These are phyloP conservation scores for Ecytonucleospora hepatopenaei DNA, from an alignment of 371 early-diverging fungal species.

Conservation along the genomic window DNA sequence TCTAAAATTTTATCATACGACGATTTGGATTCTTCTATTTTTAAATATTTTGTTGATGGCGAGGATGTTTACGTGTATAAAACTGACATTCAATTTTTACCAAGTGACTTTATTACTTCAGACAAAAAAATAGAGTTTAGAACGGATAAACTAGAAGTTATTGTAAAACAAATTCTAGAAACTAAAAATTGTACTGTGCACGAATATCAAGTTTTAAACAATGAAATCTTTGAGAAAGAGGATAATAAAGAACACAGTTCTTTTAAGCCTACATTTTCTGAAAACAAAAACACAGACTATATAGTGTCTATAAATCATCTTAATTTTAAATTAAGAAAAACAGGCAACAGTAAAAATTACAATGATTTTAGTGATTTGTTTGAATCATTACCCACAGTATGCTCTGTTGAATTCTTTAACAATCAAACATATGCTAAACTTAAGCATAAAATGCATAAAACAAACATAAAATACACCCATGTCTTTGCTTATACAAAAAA, in stretches of 20 bases:
- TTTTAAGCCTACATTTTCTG: too few relatives aligned
- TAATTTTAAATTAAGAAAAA: constrained; percentile 19
- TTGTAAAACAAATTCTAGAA: constrained; percentile 22
- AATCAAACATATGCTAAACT: constrained; percentile 16
- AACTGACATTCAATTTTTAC: constrained; percentile 18
- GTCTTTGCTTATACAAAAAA: constrained; percentile 15
- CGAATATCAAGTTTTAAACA: constrained; percentile 44
- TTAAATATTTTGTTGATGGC: constrained; percentile 32
- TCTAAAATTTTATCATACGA: background rate
- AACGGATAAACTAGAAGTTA: constrained; percentile 8
- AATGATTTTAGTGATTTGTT: constrained; percentile 51
- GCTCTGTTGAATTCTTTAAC: constrained; percentile 22
- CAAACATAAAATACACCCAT: background rate
- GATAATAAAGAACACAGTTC: too few relatives aligned
- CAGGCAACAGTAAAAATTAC: constrained; percentile 53
- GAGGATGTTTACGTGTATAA: constrained; percentile 23
- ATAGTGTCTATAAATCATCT: background rate
- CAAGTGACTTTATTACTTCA: background rate
- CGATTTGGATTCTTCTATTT: constrained; percentile 10
- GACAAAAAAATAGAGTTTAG: background rate
- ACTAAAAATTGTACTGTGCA: constrained; percentile 26
- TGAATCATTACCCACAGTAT: constrained; percentile 28
- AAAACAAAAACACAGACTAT: background rate
- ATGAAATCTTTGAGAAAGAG: background rate
- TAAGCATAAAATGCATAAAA: constrained; percentile 13